Base-by-base conservation (phyloP, 2,329 filamentous ascomycete species). In the Trichophyton verrucosum region DNA sequence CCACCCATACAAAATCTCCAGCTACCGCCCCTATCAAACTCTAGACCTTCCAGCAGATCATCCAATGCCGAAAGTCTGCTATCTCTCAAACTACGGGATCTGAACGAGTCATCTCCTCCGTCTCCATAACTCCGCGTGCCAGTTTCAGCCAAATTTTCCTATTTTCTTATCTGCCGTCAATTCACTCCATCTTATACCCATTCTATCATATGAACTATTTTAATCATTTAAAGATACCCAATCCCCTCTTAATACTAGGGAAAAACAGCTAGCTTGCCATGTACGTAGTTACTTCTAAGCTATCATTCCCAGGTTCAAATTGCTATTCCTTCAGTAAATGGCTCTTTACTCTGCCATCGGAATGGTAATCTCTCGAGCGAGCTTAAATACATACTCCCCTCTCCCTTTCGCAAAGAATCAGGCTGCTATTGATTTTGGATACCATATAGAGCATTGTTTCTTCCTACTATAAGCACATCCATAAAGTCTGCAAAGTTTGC, bases 211-310 rank as follows among this genome's bases (percentile, higher is more conserved):
- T 42, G 33, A 38, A n/a, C 6, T 24, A 57, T 33, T 42, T 24
- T 33, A 15, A 20, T 40, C 33, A 42, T 44, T 40, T 44, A 44
- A 57, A 57, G 55, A 57, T 57, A 57, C 55, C 55, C 55, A 57
- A 15, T 38, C 40, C 33, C 27, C 55, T 57, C 51, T 38, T 55
- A 33, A 55, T 36, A 6, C 8, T 22, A 55, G 51, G 33, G 51
- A 55, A 55, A 55, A 30, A 15, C 51, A 36, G 51, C 51, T 36
- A 55, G 27, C 15, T 17, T 4, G 27, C 17, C 33, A 36, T 8
- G 7, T 55, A 27, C 33, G 33, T 38, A 38, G 33, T 13, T 38
- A 11, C 33, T 36, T 11, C 33, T 13, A 38, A 38, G 2, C 33
- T 13, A 13, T 38, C 33, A 20, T 55, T 27, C 51, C 13, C 51